Evolutionary conservation across 2,329 filamentous ascomycete genomes (phyloP).

Genomic region (Pseudocercospora ulei): DNA sequence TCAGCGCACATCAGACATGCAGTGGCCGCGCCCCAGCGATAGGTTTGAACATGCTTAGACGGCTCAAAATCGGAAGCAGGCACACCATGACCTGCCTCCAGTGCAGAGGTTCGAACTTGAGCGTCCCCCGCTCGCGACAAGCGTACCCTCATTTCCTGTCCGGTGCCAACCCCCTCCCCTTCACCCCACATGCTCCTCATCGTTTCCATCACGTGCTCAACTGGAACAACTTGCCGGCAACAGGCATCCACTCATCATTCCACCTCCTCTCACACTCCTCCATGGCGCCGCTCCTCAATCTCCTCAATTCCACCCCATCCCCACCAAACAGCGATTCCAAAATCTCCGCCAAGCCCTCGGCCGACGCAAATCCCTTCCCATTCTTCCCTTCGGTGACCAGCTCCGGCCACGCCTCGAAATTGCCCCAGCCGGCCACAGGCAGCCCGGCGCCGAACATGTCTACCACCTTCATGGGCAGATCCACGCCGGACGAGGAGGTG

Average conservation of each 20-base stretch:
- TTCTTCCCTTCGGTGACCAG: conserved; percentile 81
- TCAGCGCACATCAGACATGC: too few relatives aligned
- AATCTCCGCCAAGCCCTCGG: conserved; percentile 54
- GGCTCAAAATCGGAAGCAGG: too few relatives aligned
- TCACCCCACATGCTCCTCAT: too few relatives aligned
- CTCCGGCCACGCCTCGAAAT: conserved; percentile 81
- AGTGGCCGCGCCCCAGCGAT: too few relatives aligned
- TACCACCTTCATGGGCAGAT: conserved; percentile 97
- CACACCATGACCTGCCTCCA: too few relatives aligned
- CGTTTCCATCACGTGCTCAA: conserved; percentile 9
- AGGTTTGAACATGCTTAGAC: too few relatives aligned
- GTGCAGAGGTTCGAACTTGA: too few relatives aligned
- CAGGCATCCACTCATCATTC: conserved; percentile 85
- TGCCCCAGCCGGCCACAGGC: conserved; percentile 76
- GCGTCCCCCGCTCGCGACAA: too few relatives aligned
- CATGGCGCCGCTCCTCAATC: conserved; percentile 64
- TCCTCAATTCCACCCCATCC: conserved; percentile 51
- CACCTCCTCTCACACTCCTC: conserved; percentile 66
- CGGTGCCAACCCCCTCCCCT: too few relatives aligned
- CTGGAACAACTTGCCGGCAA: conserved; percentile 62
- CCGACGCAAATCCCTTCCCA: conserved; percentile 70
- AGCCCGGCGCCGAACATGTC: conserved; percentile 96
- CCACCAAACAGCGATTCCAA: conserved; percentile 55
- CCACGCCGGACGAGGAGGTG: conserved; percentile 86
- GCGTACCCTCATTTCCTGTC: too few relatives aligned